Evolutionary conservation across 768 basidiomycete genomes (phyloP).

Genomic region (Tylopilus rubrobrunneus): DNA sequence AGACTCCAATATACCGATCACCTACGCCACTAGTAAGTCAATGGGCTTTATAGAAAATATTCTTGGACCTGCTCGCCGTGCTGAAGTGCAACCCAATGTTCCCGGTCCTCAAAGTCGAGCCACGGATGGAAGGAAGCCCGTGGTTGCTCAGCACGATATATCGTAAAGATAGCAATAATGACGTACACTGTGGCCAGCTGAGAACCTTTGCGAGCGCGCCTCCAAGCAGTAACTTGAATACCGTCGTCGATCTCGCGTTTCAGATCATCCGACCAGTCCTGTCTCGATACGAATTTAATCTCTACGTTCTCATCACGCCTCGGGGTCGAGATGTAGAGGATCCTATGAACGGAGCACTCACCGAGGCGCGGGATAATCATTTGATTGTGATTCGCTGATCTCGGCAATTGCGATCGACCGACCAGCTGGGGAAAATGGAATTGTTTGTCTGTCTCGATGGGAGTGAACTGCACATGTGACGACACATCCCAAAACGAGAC

Average conservation of each 20-base stretch:
- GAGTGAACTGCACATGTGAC: no score
- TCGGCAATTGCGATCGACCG: no score
- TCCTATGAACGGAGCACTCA: no score
- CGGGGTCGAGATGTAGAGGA: no score
- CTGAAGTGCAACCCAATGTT: constrained; percentile 53
- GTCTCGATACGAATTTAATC: constrained; percentile 40
- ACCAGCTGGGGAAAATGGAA: no score
- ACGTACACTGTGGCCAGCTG: constrained; percentile 50
- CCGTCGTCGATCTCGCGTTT: constrained; percentile 47
- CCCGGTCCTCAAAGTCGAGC: constrained; percentile 51
- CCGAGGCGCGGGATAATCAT: no score
- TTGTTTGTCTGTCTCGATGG: no score
- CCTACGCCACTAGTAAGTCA: constrained; percentile 18
- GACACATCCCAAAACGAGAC: no score
- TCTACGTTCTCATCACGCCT: no score
- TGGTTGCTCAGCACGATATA: background rate
- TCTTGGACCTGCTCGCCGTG: constrained; percentile 3
- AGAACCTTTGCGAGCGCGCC: constrained; percentile 45
- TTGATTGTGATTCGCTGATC: no score
- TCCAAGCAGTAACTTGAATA: constrained; percentile 58
- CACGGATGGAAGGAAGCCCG: constrained; percentile 49
- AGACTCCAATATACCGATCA: constrained; percentile 47
- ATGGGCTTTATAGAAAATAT: background rate
- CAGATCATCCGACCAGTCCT: constrained; percentile 42
- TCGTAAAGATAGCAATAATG: background rate